Conservation (phyloP, 1,284 basidiomycete genomes). For the Athelia psychrophila region DNA sequence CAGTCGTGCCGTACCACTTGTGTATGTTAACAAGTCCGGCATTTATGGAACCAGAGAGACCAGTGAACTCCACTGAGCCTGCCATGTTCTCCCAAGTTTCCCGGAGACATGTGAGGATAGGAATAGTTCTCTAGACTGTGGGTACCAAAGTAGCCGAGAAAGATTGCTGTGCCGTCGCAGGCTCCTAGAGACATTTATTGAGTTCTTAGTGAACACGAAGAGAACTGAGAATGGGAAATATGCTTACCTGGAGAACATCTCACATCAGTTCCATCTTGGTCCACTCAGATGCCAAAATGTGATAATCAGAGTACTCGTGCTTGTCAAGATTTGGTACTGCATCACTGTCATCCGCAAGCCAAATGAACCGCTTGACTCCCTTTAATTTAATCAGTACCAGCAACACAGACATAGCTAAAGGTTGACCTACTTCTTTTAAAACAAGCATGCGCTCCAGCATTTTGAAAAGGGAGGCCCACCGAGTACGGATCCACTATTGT, state of each 20-base stretch:
- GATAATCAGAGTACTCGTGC: constrained; percentile 17
- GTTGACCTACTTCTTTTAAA: constrained; percentile 13
- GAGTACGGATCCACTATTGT: constrained; percentile 15
- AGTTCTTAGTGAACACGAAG: not conserved
- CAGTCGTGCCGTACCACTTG: constrained; percentile 20
- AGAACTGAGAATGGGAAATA: not conserved
- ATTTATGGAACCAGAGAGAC: constrained; percentile 1
- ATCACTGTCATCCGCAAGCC: constrained; percentile 17
- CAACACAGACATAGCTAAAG: not conserved
- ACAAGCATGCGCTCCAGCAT: constrained; percentile 13
- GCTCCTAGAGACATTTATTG: no score
- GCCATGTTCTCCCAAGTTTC: constrained; percentile 19
- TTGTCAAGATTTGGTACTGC: constrained; percentile 23
- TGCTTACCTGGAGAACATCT: constrained; percentile 18
- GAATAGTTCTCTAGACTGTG: constrained; percentile 22
- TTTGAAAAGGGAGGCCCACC: constrained; percentile 21
- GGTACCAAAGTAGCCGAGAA: constrained; percentile 22
- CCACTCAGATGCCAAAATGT: constrained; percentile 15
- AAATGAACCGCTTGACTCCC: constrained; percentile 21
- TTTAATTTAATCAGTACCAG: constrained; percentile 6
- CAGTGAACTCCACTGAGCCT: constrained; percentile 4
- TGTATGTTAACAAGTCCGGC: constrained; percentile 20
- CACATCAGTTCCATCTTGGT: constrained; percentile 14
- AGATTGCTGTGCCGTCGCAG: constrained; percentile 14
- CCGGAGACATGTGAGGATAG: constrained; percentile 23